Base-by-base conservation (phyloP, 2,329 filamentous ascomycete species). In the Beauveria rudraprayagi region DNA sequence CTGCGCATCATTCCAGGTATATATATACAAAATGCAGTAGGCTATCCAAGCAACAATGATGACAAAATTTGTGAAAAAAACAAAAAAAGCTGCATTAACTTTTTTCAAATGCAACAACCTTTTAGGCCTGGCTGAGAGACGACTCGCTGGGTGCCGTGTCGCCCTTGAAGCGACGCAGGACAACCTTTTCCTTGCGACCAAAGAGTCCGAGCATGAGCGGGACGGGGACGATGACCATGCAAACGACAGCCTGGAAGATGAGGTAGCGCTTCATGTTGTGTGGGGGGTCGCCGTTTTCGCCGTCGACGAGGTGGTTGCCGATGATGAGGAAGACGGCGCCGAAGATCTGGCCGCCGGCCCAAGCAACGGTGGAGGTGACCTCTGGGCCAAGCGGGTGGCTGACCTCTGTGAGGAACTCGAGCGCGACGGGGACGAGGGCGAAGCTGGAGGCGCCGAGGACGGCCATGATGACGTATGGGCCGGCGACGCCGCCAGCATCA, bases 361-460 rank as follows among this genome's bases (percentile, higher is more conserved):
- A 97, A 68, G 88, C 90, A 24, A 95, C 78, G 30, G 90, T 91
- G 64, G 85, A 90, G 1, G 90, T 90, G 50, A 97, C 83, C 74
- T 96, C 93, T 0, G 94, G 92, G 46, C 86, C 88, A 28, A 95
- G 85, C 0, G 94, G 94, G 69, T 94, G 90, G 5, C 89, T 92
- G 62, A 96, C 83, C 72, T 97, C 91, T 56, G 90, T 90, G 17
- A 97, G 78, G 67, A 89, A 92, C 74, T 99, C 94, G 55, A 97
- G 82, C 6, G 86, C 89, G 43, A 96, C 83, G 3, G 94, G 94
- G 1, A 97, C 81, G 3, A 97, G 77, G 22, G 82, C 82, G 75
- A 97, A 97, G 10, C 83, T 86, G 0, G 90, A 77, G 1, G 91
- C 92, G 50, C 94, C 94, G 3, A 96, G 79, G 17, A 95, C 64